Conservation (phyloP, 345 rosid species). For the Linum usitatissimum region DNA sequence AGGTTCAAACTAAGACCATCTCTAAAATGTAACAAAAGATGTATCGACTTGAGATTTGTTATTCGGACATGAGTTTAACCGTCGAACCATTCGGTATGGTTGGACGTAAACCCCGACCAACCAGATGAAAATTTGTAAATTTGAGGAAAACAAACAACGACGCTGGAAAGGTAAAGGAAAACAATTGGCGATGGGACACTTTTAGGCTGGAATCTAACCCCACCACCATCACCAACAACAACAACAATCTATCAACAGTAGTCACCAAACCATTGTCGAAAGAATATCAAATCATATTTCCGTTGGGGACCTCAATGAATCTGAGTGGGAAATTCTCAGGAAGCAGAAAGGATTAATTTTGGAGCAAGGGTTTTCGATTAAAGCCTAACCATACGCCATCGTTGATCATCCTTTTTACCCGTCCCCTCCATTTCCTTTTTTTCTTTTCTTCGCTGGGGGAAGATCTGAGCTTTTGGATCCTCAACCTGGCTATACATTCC, state of each 20-base stretch:
- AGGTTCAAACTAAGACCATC: too few species aligned
- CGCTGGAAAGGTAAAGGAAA: constrained; percentile 6
- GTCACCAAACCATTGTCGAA: not conserved
- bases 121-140: not conserved
- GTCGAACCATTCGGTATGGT: too few species aligned
- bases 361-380: not conserved
- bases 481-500: constrained; percentile 11
- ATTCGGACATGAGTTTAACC: too few species aligned
- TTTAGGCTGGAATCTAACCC: constrained; percentile 49
- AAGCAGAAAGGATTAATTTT: not conserved
- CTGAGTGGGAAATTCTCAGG: not conserved
- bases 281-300: not conserved
- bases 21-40: too few species aligned
- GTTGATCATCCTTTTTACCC: constrained; percentile 5
- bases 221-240: constrained; percentile 16
- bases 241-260: not conserved
- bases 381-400: not conserved
- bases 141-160: not conserved
- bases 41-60: too few species aligned
- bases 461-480: constrained; percentile 36
- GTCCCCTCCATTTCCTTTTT: not conserved
- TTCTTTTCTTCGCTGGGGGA: constrained; percentile 14
- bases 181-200: constrained; percentile 29
- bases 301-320: constrained; percentile 6
- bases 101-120: too few species aligned